A percentile compares a stretch with the other conserved stretches of the same genome.
Evolutionary conservation across 306 rosid species (phyloP).

Genomic region (Quercus suber): DNA sequence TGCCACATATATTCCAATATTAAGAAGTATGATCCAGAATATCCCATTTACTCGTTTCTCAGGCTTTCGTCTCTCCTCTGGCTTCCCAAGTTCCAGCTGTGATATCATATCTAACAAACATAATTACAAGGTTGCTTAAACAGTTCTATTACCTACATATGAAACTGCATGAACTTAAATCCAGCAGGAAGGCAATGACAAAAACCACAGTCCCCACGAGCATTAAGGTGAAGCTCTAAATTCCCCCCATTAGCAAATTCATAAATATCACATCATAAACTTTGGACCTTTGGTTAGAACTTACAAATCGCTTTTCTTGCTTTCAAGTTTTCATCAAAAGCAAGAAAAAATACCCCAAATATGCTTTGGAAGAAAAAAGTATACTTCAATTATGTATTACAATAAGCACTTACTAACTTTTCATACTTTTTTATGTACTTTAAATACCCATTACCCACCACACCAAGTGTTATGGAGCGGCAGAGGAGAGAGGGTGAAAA

Average conservation of each 20-base stretch:
- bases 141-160: not conserved
- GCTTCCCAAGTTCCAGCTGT: slow-evolving; percentile 67
- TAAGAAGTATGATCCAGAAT: slow-evolving; percentile 83
- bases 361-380: not conserved
- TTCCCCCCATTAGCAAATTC: not conserved
- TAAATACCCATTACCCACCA: slow-evolving; percentile 15
- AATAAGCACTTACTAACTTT: no score
- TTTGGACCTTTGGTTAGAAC: not conserved
- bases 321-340: not conserved
- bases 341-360: not conserved
- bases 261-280: not conserved
- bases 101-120: slow-evolving; percentile 63
- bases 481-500: slow-evolving; percentile 12
- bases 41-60: slow-evolving; percentile 76
- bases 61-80: slow-evolving; percentile 43
- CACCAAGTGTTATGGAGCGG: slow-evolving; percentile 23
- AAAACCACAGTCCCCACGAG: not conserved
- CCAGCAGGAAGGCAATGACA: not conserved
- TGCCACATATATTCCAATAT: slow-evolving; percentile 66
- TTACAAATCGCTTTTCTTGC: not conserved
- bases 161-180: not conserved
- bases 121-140: slow-evolving; percentile 9
- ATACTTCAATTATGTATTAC: not conserved
- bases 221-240: not conserved
- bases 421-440: not conserved